Evolutionary conservation across 805 yeast genomes (phyloP).

Genomic region (Ogataea parapolymorpha): DNA sequence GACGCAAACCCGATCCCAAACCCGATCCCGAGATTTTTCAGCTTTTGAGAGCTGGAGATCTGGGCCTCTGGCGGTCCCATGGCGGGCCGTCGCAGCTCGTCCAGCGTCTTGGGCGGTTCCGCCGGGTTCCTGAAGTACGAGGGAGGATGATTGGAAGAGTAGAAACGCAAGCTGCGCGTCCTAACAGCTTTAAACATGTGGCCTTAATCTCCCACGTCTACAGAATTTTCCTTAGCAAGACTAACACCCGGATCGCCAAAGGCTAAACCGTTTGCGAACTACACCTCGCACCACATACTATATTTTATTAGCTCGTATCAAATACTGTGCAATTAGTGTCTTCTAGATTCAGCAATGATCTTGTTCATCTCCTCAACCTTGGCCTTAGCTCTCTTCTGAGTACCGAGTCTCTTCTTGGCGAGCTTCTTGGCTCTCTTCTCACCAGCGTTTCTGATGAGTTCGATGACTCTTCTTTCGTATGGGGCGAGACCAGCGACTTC

Average conservation of each 20-base stretch:
- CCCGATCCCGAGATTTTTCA: conserved; percentile 15
- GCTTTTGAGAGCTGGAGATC: conserved; percentile 5
- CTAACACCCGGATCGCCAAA: neutral
- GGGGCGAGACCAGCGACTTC: conserved; percentile 99
- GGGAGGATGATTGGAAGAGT: conserved; percentile 17
- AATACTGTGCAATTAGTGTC: conserved; percentile 53
- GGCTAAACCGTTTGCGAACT: neutral
- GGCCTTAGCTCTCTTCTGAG: conserved; percentile 99
- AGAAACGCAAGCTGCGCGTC: conserved; percentile 4
- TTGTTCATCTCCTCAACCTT: conserved; percentile 98
- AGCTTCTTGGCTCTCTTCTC: conserved; percentile 99
- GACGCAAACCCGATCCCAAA: conserved; percentile 17
- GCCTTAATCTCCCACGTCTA: neutral
- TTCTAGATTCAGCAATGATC: conserved; percentile 95
- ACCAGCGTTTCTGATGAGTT: conserved; percentile 99
- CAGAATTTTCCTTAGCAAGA: neutral
- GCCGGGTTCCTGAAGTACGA: conserved; percentile 24
- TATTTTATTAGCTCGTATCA: conserved; percentile 7
- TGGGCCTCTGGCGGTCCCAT: neutral
- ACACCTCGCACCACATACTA: conserved; percentile 12
- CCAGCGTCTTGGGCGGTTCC: conserved; percentile 32
- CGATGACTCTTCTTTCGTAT: conserved; percentile 99
- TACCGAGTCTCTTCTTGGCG: conserved; percentile 99
- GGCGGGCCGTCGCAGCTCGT: conserved; percentile 13
- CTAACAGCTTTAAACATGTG: conserved; percentile 3